These are phyloP conservation scores for Ophiognomonia clavigignenti-juglandacearum DNA, from an alignment of 2,329 filamentous ascomycete genomes.

Conservation along the genomic window DNA sequence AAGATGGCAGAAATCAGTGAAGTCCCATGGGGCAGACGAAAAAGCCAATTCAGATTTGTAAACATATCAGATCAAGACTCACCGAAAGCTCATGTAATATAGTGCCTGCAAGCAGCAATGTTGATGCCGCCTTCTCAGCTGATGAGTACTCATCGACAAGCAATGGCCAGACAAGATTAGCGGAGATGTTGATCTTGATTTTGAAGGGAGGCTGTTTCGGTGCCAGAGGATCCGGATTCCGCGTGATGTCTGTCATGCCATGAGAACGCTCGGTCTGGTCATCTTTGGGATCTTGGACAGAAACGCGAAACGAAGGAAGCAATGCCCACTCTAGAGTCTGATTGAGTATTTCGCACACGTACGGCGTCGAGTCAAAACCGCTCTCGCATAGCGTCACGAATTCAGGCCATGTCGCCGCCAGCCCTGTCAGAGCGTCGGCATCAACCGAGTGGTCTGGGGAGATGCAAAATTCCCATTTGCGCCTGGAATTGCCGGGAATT, in stretches of 20 bases:
- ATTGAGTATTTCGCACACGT: conserved; percentile 9
- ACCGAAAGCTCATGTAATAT: conserved; percentile 13
- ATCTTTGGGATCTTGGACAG: too few relatives aligned
- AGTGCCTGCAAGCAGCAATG: conserved; percentile 4
- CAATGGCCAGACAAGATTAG: conserved; percentile 10
- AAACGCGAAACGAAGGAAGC: too few relatives aligned
- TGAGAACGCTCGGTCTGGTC: too few relatives aligned
- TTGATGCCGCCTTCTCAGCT: conserved; percentile 12
- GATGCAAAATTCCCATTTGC: background rate
- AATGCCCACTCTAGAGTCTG: conserved; percentile 2
- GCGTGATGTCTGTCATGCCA: too few relatives aligned
- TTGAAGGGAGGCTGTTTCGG: background rate
- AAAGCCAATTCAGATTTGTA: too few relatives aligned
- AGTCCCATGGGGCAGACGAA: background rate
- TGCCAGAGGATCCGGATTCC: too few relatives aligned
- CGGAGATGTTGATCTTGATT: conserved; percentile 1
- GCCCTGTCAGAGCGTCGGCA: background rate
- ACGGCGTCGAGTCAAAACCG: conserved; percentile 5
- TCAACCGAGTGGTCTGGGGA: background rate
- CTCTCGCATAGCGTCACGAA: background rate
- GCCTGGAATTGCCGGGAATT: background rate
- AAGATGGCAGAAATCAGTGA: background rate
- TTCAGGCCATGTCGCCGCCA: background rate
- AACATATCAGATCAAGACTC: background rate
- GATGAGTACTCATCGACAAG: conserved; percentile 11